Evolutionary conservation across 805 yeast species (phyloP), one percentile per base, ranked within the genome.

Genomic region (Candida awuae): DNA sequence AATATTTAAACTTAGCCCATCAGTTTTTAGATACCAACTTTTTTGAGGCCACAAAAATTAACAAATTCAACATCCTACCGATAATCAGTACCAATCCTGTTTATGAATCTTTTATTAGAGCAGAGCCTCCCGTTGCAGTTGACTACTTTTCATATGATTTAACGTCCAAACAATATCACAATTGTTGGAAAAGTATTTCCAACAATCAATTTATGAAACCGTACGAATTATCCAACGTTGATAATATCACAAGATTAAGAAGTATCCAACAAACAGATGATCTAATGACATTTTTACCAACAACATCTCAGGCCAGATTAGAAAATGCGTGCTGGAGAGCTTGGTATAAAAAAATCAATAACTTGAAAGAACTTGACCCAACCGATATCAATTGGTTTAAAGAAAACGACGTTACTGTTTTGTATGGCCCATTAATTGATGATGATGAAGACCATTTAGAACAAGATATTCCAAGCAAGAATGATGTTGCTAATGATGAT

Each of bases 271-370:
- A 48, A 30, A 58, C 57, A 6, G 66, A 61, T 36, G 63, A 56
- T 41, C 39, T 61, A 20, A 58, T 53, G 56, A 41, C 57, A 26
- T 46, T 61, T 22, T 37, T 61, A 23, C 66, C 66, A 9, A 56
- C 59, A 17, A 61, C 66, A 1, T 53, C 63, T 1, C 50, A 62
- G 2, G 44, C 49, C 22, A 62, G 94, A 34, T 64, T 84, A 32
- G 88, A 84, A 54, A 84, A 84, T 53, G 90, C 95, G 13, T 71
- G 84, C 35, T 90, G 97, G 97, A 72, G 97, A 55, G 86, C 95
- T 15, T 90, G 97, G 97, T 82, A 90, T 12, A 87, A 88, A 61
- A 70, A 84, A 37, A 73, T 81, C 49, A 71, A 73, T 47, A 67
- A 75, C 20, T 61, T 79, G 33, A 57, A 65, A 21, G 67, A 75